phyloP scores from a whole-genome alignment of 805 yeast genomes.

The Myxozyma kluyveri region DNA sequence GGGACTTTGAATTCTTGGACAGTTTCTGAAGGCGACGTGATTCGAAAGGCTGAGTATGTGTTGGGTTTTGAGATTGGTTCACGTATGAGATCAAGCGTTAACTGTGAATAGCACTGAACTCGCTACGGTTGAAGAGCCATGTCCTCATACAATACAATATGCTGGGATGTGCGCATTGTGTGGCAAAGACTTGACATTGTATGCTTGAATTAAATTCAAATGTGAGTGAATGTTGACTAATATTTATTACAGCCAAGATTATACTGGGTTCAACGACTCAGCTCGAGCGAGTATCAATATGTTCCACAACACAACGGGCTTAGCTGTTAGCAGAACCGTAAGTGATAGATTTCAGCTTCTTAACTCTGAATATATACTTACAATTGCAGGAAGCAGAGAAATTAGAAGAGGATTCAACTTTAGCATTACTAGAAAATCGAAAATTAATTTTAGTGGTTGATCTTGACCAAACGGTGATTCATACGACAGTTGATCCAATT shows the following conservation, averaged over 20 bases:
- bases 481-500: constrained; percentile 96
- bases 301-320: constrained; percentile 83
- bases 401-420: constrained; percentile 67
- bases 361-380: too few species aligned
- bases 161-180: constrained; percentile 94
- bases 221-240: neutral
- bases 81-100: too few species aligned
- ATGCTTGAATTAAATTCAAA: neutral
- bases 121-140: constrained; percentile 68
- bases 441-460: constrained; percentile 91
- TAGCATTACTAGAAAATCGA: constrained; percentile 55
- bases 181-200: constrained; percentile 60
- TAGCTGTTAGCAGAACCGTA: constrained; percentile 63
- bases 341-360: neutral
- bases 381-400: constrained; percentile 67
- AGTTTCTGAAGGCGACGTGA: constrained; percentile 58
- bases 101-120: constrained; percentile 46
- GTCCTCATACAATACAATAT: constrained; percentile 88
- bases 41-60: constrained; percentile 39
- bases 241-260: constrained; percentile 61
- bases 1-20: constrained; percentile 58
- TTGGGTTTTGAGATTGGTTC: neutral
- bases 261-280: constrained; percentile 62
- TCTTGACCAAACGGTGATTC: constrained; percentile 94
- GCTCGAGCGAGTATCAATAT: constrained; percentile 81